Conservation (phyloP, 164 flowering plant species). For the Aristolochia californica region DNA sequence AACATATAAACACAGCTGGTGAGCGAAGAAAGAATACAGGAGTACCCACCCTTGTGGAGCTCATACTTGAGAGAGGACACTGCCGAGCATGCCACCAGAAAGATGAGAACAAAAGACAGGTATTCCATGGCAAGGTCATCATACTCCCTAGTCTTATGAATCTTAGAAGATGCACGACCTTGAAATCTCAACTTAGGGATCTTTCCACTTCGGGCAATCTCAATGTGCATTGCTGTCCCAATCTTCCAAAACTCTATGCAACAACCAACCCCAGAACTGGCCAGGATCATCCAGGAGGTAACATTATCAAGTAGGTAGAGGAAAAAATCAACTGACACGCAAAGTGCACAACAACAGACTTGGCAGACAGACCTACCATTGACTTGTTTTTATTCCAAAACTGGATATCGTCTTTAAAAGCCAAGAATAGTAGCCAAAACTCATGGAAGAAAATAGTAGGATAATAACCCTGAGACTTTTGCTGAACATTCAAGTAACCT, state of each 20-base stretch:
- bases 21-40: slow-evolving; percentile 94
- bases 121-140: slow-evolving; percentile 98
- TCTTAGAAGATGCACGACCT: slow-evolving; percentile 80
- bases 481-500: slow-evolving; percentile 55
- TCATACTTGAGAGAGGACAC: slow-evolving; percentile 86
- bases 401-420: no score
- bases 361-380: slow-evolving; percentile 98
- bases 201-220: slow-evolving; percentile 84
- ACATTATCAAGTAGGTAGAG: slow-evolving; percentile 94
- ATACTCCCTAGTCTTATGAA: slow-evolving; percentile 92
- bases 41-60: slow-evolving; percentile 97
- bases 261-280: slow-evolving; percentile 91
- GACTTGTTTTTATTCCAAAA: slow-evolving; percentile 99
- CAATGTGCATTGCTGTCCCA: slow-evolving; percentile 98
- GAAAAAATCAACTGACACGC: slow-evolving; percentile 76
- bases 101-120: slow-evolving; percentile 71
- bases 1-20: slow-evolving; percentile 99
- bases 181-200: slow-evolving; percentile 81
- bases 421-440: slow-evolving; percentile 88
- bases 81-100: slow-evolving; percentile 77
- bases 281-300: slow-evolving; percentile 99
- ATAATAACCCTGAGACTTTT: slow-evolving; percentile 58
- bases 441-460: slow-evolving; percentile 91
- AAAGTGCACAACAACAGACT: slow-evolving; percentile 89
- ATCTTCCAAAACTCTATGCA: slow-evolving; percentile 99